These are phyloP conservation scores for Aspergillus glaucus DNA, from an alignment of 2,329 filamentous ascomycete genomes.

Conservation along the genomic window DNA sequence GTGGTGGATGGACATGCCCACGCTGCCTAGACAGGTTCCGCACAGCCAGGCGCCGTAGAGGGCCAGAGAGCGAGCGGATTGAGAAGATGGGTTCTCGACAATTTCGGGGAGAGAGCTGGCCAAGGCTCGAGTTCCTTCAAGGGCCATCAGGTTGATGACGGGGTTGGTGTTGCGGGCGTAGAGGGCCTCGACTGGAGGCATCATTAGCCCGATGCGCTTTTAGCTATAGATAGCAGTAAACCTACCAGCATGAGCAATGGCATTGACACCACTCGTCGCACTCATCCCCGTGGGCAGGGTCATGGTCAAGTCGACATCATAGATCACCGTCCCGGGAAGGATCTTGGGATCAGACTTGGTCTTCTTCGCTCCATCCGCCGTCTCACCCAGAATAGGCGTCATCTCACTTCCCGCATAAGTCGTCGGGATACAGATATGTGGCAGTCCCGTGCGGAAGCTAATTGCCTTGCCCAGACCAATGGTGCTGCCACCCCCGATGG, in stretches of 20 bases:
- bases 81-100: constrained; percentile 39
- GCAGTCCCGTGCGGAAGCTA: constrained; percentile 47
- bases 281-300: constrained; percentile 49
- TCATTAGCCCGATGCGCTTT: not conserved
- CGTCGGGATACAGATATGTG: constrained; percentile 56
- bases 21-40: constrained; percentile 53
- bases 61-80: constrained; percentile 46
- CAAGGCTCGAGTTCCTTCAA: constrained; percentile 52
- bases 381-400: constrained; percentile 60
- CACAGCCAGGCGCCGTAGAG: constrained; percentile 62
- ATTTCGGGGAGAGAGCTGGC: constrained; percentile 50
- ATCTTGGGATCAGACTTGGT: constrained; percentile 55
- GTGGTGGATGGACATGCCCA: constrained; percentile 60
- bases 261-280: constrained; percentile 57
- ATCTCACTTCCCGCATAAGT: constrained; percentile 59
- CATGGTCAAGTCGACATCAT: constrained; percentile 59
- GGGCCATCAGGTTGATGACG: constrained; percentile 52
- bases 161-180: constrained; percentile 59
- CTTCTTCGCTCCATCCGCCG: constrained; percentile 51
- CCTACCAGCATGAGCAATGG: constrained; percentile 56
- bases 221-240: constrained; percentile 1
- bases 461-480: constrained; percentile 58
- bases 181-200: constrained; percentile 50
- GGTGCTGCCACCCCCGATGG: constrained; percentile 58
- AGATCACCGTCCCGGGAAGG: constrained; percentile 56